A percentile compares a stretch with the other conserved stretches of the same genome.
Evolutionary conservation across 2,329 filamentous ascomycete species (phyloP).

Genomic region (Ophiostoma sp.): DNA sequence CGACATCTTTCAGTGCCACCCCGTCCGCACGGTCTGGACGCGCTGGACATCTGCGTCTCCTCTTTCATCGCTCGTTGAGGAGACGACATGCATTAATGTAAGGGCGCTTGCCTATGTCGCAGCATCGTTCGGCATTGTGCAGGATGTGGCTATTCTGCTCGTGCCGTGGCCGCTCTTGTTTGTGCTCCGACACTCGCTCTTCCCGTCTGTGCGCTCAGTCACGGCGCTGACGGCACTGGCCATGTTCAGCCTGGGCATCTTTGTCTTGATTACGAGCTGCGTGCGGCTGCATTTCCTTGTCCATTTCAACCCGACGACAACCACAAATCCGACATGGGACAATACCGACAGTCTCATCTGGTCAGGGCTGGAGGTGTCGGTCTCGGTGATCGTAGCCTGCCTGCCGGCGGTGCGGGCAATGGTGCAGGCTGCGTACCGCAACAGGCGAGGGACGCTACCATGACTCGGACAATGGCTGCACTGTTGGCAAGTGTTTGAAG

Average conservation of each 20-base stretch:
- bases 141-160: slow-evolving; percentile 35
- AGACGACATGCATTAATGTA: slow-evolving; percentile 32
- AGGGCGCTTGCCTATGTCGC: slow-evolving; percentile 32
- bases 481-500: too few relatives aligned
- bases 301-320: slow-evolving; percentile 27
- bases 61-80: slow-evolving; percentile 16
- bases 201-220: neutral
- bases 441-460: neutral
- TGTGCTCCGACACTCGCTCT: slow-evolving; percentile 29
- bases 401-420: slow-evolving; percentile 38
- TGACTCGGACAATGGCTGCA: too few relatives aligned
- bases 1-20: slow-evolving; percentile 37
- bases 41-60: slow-evolving; percentile 28
- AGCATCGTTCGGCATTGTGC: slow-evolving; percentile 33
- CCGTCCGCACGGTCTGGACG: slow-evolving; percentile 33
- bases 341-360: slow-evolving; percentile 40
- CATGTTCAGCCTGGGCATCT: slow-evolving; percentile 38
- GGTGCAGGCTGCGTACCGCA: slow-evolving; percentile 11
- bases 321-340: slow-evolving; percentile 40
- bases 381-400: slow-evolving; percentile 40
- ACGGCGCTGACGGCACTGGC: slow-evolving; percentile 28
- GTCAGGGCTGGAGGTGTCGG: slow-evolving; percentile 40
- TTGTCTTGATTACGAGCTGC: slow-evolving; percentile 36
- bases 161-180: slow-evolving; percentile 35
- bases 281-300: slow-evolving; percentile 36